Evolutionary conservation across 257 asterid genomes (phyloP).

Genomic region (Rauvolfia tetraphylla): DNA sequence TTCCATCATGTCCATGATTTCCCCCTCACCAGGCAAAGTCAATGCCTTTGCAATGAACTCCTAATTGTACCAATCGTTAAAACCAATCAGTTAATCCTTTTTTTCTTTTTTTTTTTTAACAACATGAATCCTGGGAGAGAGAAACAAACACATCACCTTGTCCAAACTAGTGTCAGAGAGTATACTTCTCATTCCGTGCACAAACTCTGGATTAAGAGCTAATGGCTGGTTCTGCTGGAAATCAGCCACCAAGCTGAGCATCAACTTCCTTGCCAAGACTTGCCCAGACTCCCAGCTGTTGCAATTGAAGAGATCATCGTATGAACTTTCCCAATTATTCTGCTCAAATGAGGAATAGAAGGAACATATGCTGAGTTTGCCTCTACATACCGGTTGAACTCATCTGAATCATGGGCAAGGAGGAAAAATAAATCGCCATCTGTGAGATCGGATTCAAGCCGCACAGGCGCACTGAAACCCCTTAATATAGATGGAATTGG

Average conservation of each 20-base stretch:
- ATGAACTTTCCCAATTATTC: constrained; percentile 8
- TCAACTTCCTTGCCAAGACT: constrained; percentile 68
- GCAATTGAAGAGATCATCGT: constrained; percentile 13
- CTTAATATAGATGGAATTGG: constrained; percentile 72
- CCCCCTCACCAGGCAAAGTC: constrained; percentile 76
- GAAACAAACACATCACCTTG: constrained; percentile 39
- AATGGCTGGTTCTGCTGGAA: constrained; percentile 63
- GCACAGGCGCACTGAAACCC: constrained; percentile 85
- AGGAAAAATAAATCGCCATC: constrained; percentile 67
- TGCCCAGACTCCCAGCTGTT: constrained; percentile 88
- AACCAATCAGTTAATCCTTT: neutral
- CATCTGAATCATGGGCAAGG: constrained; percentile 81
- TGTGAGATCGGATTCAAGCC: constrained; percentile 68
- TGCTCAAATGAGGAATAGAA: neutral
- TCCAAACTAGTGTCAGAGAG: constrained; percentile 61
- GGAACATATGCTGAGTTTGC: neutral
- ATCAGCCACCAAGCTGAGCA: constrained; percentile 69
- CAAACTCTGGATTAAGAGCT: constrained; percentile 62
- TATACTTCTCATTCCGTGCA: constrained; percentile 61
- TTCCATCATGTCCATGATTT: constrained; percentile 83
- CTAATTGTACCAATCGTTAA: constrained; percentile 28
- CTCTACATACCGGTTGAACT: constrained; percentile 67
- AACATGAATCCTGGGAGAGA: neutral
- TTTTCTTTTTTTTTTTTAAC: neutral
- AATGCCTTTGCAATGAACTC: constrained; percentile 84